These are phyloP conservation scores for Pseudopithomyces chartarum DNA, from an alignment of 2,329 filamentous ascomycete genomes.

Conservation along the genomic window DNA sequence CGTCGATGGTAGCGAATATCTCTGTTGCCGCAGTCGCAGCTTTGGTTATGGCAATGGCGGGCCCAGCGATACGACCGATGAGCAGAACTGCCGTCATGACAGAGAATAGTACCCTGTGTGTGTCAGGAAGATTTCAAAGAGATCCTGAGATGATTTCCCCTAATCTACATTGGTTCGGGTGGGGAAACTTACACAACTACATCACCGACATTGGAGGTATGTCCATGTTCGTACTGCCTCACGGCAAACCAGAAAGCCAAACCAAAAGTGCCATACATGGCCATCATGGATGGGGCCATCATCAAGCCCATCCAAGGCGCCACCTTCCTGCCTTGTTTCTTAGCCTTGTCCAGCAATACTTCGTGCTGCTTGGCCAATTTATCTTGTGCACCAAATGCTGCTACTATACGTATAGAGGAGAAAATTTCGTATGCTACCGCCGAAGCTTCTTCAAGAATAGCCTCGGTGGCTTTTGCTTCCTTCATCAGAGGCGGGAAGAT, in stretches of 20 bases:
- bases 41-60: slow-evolving; percentile 41
- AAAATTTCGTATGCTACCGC: slow-evolving; percentile 47
- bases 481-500: slow-evolving; percentile 40
- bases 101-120: slow-evolving; percentile 42
- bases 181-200: slow-evolving; percentile 37
- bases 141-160: not conserved
- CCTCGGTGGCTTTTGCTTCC: slow-evolving; percentile 39
- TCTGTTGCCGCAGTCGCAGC: slow-evolving; percentile 42
- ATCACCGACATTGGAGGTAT: slow-evolving; percentile 33
- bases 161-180: not conserved
- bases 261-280: slow-evolving; percentile 44
- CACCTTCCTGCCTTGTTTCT: slow-evolving; percentile 29
- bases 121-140: not conserved
- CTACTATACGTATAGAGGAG: slow-evolving; percentile 42
- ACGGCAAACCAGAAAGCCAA: slow-evolving; percentile 48
- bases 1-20: slow-evolving; percentile 44
- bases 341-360: slow-evolving; percentile 31
- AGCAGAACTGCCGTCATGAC: slow-evolving; percentile 45
- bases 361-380: slow-evolving; percentile 40
- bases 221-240: slow-evolving; percentile 37
- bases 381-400: slow-evolving; percentile 44
- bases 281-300: slow-evolving; percentile 41
- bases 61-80: slow-evolving; percentile 35
- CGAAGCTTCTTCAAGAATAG: slow-evolving; percentile 40
- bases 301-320: slow-evolving; percentile 41